These are phyloP conservation scores for Cryptococcus amylolentus DNA, from an alignment of 1,284 basidiomycete species.

Conservation along the genomic window DNA sequence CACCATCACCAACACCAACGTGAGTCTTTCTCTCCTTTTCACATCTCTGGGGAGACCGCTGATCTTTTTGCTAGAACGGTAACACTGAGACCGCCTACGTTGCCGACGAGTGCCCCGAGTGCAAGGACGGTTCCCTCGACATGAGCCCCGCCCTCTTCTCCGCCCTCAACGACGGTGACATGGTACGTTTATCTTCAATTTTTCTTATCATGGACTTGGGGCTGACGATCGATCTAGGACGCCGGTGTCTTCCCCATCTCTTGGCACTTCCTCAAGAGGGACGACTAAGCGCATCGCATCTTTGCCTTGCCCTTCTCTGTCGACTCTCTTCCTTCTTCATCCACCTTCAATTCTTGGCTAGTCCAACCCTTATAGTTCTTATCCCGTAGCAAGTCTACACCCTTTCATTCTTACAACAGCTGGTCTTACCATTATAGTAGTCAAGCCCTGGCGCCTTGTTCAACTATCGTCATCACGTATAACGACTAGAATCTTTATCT, in stretches of 20 bases:
- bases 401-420: too few species aligned
- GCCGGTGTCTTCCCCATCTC: slow-evolving; percentile 45
- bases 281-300: neutral
- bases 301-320: too few species aligned
- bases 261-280: slow-evolving; percentile 14
- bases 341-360: too few species aligned
- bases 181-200: too few species aligned
- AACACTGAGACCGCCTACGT: slow-evolving; percentile 61
- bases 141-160: slow-evolving; percentile 51
- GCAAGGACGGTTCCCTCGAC: slow-evolving; percentile 52
- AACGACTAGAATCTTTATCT: too few species aligned
- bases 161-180: slow-evolving; percentile 23
- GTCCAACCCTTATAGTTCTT: too few species aligned
- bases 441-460: too few species aligned
- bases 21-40: neutral
- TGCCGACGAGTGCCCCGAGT: slow-evolving; percentile 54
- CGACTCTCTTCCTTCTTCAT: too few species aligned
- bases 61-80: slow-evolving; percentile 47
- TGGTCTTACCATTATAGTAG: too few species aligned
- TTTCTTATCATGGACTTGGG: too few species aligned
- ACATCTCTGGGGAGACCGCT: neutral
- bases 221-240: neutral
- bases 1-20: slow-evolving; percentile 58
- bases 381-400: too few species aligned
- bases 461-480: too few species aligned